Evolutionary conservation across 1,139 yeast genomes (phyloP).

Genomic region (Scheffersomyces cryptocercus): DNA sequence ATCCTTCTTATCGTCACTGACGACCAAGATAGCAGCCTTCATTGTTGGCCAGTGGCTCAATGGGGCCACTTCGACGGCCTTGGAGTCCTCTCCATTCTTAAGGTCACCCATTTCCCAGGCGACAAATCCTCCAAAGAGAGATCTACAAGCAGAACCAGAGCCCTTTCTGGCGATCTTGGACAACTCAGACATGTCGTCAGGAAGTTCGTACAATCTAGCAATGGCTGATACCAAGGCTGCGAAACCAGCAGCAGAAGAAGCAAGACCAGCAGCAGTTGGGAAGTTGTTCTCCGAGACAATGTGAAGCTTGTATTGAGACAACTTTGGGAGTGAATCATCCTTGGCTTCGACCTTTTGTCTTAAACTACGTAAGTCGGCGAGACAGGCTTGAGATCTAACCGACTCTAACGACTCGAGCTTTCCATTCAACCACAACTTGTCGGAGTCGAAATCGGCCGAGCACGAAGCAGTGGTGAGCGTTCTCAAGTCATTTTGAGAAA

Average conservation of each 20-base stretch:
- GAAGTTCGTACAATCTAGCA: constrained; percentile 78
- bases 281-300: constrained; percentile 94
- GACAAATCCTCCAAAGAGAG: constrained; percentile 94
- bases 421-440: constrained; percentile 84
- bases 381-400: constrained; percentile 78
- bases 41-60: constrained; percentile 86
- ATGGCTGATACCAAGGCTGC: constrained; percentile 92
- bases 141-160: constrained; percentile 97
- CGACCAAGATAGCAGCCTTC: constrained; percentile 91
- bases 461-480: constrained; percentile 89
- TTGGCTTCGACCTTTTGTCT: constrained; percentile 56
- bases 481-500: constrained; percentile 85
- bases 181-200: constrained; percentile 78
- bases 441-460: constrained; percentile 54
- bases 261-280: constrained; percentile 99
- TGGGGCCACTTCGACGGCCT: constrained; percentile 90
- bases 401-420: constrained; percentile 61
- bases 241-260: constrained; percentile 97
- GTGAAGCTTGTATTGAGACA: constrained; percentile 68
- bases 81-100: constrained; percentile 81
- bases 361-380: constrained; percentile 69
- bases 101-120: constrained; percentile 96
- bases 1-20: constrained; percentile 89
- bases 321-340: constrained; percentile 54
- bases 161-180: constrained; percentile 97